Percentiles rank a stretch among this genome's conserved stretches.
phyloP scores from a whole-genome alignment of 805 yeast genomes.

The Yarrowia porcina region DNA sequence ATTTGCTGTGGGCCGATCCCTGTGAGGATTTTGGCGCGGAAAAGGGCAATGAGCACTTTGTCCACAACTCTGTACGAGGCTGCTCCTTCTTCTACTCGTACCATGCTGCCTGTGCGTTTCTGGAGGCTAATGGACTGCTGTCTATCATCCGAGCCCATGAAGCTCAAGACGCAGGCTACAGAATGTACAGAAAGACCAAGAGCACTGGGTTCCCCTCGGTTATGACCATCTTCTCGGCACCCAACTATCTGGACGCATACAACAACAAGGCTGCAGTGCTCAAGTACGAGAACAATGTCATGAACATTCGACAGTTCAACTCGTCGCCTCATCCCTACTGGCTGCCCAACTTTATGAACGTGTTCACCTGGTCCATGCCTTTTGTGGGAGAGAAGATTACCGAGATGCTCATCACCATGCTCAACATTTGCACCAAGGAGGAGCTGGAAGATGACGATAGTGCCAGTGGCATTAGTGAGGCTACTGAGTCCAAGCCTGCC shows the following conservation, averaged over 20 bases:
- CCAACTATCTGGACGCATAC: conserved; percentile 91
- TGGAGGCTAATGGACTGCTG: conserved; percentile 64
- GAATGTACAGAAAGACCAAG: conserved; percentile 78
- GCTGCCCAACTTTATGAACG: conserved; percentile 96
- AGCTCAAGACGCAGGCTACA: conserved; percentile 88
- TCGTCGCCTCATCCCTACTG: conserved; percentile 93
- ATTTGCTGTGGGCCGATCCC: conserved; percentile 96
- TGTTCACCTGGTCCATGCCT: conserved; percentile 94
- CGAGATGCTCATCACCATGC: conserved; percentile 83
- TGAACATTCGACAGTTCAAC: conserved; percentile 95
- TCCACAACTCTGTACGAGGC: conserved; percentile 96
- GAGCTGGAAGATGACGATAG: conserved; percentile 69
- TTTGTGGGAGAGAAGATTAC: conserved; percentile 96
- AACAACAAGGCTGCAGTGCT: conserved; percentile 90
- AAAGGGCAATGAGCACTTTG: conserved; percentile 94
- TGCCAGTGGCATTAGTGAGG: conserved; percentile 5
- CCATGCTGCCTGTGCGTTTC: conserved; percentile 75
- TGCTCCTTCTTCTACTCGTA: conserved; percentile 90
- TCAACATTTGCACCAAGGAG: conserved; percentile 93
- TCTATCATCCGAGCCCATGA: conserved; percentile 93
- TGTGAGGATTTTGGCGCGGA: conserved; percentile 81
- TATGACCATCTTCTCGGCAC: conserved; percentile 94
- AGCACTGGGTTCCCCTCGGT: conserved; percentile 38
- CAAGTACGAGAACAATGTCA: conserved; percentile 84
- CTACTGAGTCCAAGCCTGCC: background rate